Evolutionary conservation across 2,329 filamentous ascomycete species (phyloP).

Genomic region (Aspergillus pseudoviridinutans): DNA sequence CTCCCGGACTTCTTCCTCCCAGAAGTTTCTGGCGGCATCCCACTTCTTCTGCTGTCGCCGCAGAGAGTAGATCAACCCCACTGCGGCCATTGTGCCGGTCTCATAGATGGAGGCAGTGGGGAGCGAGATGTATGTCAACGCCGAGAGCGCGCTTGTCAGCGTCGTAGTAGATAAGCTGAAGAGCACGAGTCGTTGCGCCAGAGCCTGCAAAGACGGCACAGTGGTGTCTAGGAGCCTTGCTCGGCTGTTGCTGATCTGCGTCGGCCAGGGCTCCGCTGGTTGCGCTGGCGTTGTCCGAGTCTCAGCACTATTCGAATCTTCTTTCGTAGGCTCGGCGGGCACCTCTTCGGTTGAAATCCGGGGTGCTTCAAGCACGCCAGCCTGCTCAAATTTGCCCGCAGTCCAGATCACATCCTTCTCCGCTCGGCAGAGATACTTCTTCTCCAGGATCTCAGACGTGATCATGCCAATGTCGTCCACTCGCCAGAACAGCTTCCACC

Average conservation of each 20-base stretch:
- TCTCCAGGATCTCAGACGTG: constrained; percentile 70
- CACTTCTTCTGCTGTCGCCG: constrained; percentile 57
- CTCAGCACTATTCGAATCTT: constrained; percentile 16
- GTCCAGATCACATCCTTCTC: constrained; percentile 82
- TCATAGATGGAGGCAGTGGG: constrained; percentile 53
- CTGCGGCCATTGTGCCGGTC: constrained; percentile 55
- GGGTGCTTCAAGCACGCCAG: constrained; percentile 47
- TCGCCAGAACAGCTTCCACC: constrained; percentile 96
- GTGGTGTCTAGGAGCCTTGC: constrained; percentile 62
- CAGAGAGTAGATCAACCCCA: constrained; percentile 56
- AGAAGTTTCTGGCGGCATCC: constrained; percentile 50
- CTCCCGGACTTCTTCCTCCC: constrained; percentile 53
- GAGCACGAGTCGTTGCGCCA: constrained; percentile 70
- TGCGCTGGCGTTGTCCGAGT: not conserved
- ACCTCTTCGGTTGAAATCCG: not conserved
- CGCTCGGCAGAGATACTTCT: constrained; percentile 70
- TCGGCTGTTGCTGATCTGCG: constrained; percentile 69
- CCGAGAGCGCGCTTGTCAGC: constrained; percentile 54
- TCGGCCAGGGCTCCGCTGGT: constrained; percentile 58
- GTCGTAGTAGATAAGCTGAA: constrained; percentile 71
- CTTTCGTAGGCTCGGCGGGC: constrained; percentile 1
- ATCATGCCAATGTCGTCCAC: constrained; percentile 89
- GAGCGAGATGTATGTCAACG: constrained; percentile 53
- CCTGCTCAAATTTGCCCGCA: constrained; percentile 68
- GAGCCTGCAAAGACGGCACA: constrained; percentile 65